A percentile compares a stretch with the other conserved stretches of the same genome.
Evolutionary conservation across 495 filamentous ascomycete species (phyloP).

Genomic region (Jackrogersella multiformis): DNA sequence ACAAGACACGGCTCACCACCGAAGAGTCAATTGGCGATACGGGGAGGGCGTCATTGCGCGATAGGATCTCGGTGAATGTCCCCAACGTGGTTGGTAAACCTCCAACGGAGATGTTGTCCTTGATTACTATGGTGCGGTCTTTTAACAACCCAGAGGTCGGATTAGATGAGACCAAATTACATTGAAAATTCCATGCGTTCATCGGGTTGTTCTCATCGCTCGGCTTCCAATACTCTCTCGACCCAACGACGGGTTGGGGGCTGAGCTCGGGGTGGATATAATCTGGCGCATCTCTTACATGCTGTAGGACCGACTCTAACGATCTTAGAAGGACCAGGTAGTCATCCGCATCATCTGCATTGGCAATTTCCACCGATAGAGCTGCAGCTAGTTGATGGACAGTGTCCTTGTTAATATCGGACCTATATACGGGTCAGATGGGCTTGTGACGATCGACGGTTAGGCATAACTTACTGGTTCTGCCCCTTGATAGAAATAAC

Average conservation of each 20-base stretch:
- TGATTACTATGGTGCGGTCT: constrained; percentile 9
- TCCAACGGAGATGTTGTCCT: constrained; percentile 22
- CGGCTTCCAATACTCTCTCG: constrained; percentile 42
- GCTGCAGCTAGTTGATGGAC: background rate
- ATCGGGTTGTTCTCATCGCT: constrained; percentile 39
- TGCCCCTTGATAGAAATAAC: background rate
- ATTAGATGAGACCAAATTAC: constrained; percentile 34
- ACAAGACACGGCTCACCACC: constrained; percentile 14
- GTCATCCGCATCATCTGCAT: constrained; percentile 27
- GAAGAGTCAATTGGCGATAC: constrained; percentile 15
- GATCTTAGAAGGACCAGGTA: constrained; percentile 47
- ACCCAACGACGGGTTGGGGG: constrained; percentile 17
- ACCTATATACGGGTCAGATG: background rate
- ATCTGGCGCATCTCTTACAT: constrained; percentile 37
- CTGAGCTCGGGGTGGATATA: constrained; percentile 46
- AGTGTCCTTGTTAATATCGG: background rate
- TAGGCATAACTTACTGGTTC: background rate
- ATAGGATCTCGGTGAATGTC: constrained; percentile 13
- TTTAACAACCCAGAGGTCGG: constrained; percentile 23
- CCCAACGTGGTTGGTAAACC: constrained; percentile 20
- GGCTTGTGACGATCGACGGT: background rate
- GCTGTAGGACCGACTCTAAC: constrained; percentile 36
- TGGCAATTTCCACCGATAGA: background rate
- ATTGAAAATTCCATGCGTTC: constrained; percentile 49
- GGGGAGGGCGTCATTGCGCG: constrained; percentile 1